These are phyloP conservation scores for Jatropha podagrica DNA, from an alignment of 441 rosid genomes.

Conservation along the genomic window DNA sequence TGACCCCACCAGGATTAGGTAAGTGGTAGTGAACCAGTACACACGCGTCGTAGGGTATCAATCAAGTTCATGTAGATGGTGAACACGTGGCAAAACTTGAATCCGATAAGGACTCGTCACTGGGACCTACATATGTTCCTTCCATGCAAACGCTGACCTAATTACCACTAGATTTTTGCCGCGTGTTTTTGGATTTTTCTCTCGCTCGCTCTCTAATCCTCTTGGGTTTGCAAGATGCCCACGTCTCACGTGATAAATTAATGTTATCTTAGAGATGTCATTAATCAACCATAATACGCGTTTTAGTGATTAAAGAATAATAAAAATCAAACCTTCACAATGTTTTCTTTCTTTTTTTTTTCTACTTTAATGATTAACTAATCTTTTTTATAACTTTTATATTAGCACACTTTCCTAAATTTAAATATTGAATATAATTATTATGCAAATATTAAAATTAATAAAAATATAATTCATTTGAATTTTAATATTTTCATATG, in stretches of 20 bases:
- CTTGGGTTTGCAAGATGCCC: constrained; percentile 26
- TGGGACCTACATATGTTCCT: not conserved
- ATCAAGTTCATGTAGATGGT: not conserved
- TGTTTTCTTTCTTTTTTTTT: too few species aligned
- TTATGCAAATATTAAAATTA: too few species aligned
- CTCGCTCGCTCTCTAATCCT: too few species aligned
- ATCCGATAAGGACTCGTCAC: not conserved
- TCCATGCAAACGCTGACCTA: constrained; percentile 30
- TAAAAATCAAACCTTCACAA: too few species aligned
- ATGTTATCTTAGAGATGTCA: not conserved
- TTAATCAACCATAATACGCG: not conserved
- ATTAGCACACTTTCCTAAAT: too few species aligned
- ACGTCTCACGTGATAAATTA: constrained; percentile 42
- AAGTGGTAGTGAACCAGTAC: constrained; percentile 18
- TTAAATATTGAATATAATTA: too few species aligned
- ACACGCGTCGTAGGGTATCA: constrained; percentile 28
- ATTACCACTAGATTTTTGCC: constrained; percentile 13
- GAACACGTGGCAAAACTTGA: constrained; percentile 25
- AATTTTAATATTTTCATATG: too few species aligned
- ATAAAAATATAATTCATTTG: too few species aligned
- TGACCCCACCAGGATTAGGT: constrained; percentile 33
- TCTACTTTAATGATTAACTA: too few species aligned
- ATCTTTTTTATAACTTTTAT: too few species aligned
- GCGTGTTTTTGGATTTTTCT: constrained; percentile 29
- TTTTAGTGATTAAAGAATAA: not conserved